A percentile compares a stretch with the other conserved stretches of the same genome.
Conservation (phyloP, 768 basidiomycete species). For the Leucosporidium yakuticum region DNA sequence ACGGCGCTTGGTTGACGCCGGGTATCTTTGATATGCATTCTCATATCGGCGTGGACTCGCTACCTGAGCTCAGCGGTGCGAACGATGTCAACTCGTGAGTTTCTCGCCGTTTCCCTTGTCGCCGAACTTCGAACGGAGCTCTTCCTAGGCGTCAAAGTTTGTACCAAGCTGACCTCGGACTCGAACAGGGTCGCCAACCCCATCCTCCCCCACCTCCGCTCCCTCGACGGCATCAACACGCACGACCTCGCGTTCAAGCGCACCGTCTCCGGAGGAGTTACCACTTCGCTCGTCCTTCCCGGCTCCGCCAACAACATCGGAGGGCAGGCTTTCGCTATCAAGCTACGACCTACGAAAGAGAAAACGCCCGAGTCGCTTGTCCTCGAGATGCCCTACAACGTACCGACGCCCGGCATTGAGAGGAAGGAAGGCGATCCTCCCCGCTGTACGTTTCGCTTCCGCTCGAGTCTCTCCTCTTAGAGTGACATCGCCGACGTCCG, state of each 20-base stretch:
- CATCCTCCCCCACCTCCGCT: constrained; percentile 59
- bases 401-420: constrained; percentile 48
- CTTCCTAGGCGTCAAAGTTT: not conserved
- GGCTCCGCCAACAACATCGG: constrained; percentile 55
- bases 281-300: constrained; percentile 72
- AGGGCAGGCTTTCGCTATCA: constrained; percentile 73
- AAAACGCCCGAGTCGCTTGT: constrained; percentile 63
- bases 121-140: not conserved
- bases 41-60: constrained; percentile 66
- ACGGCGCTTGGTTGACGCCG: constrained; percentile 66
- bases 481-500: too few species aligned
- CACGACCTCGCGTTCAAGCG: constrained; percentile 69
- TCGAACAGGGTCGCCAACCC: not conserved
- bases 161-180: not conserved
- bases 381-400: constrained; percentile 64
- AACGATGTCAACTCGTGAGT: constrained; percentile 56
- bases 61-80: constrained; percentile 53
- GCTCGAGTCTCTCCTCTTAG: too few species aligned
- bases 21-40: constrained; percentile 52
- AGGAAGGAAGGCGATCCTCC: constrained; percentile 47
- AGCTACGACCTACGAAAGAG: constrained; percentile 63
- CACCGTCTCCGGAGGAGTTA: constrained; percentile 79
- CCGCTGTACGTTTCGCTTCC: not conserved
- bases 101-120: not conserved
- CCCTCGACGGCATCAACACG: constrained; percentile 77